Conservation (phyloP, 306 rosid genomes). For the Dryas alaskensis region DNA sequence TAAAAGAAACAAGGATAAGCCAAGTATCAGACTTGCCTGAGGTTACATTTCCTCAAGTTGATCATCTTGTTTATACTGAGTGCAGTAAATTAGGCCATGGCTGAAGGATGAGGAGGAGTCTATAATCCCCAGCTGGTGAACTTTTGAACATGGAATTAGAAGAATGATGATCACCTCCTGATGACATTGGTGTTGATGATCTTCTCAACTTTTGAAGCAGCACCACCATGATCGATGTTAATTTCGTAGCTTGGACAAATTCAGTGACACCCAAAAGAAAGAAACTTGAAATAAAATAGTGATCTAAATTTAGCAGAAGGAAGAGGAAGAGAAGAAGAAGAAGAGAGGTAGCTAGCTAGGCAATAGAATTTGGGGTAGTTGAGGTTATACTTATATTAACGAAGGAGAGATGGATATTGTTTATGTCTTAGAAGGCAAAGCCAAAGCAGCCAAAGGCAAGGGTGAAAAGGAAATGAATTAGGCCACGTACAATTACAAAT, state of each 20-base stretch:
- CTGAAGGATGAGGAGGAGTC: conserved; percentile 10
- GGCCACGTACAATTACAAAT: conserved; percentile 15
- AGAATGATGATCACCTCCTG: conserved; percentile 2
- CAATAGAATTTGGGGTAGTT: conserved; percentile 18
- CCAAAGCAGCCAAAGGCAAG: too few relatives aligned
- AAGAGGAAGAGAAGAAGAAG: not conserved
- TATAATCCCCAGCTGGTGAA: conserved; percentile 6
- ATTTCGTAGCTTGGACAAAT: not conserved
- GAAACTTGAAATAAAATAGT: not conserved
- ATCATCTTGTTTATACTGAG: not conserved
- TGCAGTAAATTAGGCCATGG: conserved; percentile 47
- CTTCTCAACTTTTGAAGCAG: conserved; percentile 21
- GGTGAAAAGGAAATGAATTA: conserved; percentile 8
- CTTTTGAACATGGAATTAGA: conserved; percentile 10
- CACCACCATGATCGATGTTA: conserved; percentile 16
- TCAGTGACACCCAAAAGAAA: not conserved
- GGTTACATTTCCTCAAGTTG: conserved; percentile 44
- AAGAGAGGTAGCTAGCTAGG: not conserved
- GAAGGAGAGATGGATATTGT: too few relatives aligned
- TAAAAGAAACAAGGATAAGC: conserved; percentile 39
- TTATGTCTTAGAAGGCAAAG: conserved; percentile 1
- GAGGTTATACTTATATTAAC: conserved; percentile 28
- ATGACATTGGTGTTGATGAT: not conserved
- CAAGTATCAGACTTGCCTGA: conserved; percentile 99
- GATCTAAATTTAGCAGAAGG: not conserved